Percentiles rank a stretch among this genome's conserved stretches.
Evolutionary conservation across 2,329 filamentous ascomycete species (phyloP).

Genomic region (Stagonosporopsis tanaceti): DNA sequence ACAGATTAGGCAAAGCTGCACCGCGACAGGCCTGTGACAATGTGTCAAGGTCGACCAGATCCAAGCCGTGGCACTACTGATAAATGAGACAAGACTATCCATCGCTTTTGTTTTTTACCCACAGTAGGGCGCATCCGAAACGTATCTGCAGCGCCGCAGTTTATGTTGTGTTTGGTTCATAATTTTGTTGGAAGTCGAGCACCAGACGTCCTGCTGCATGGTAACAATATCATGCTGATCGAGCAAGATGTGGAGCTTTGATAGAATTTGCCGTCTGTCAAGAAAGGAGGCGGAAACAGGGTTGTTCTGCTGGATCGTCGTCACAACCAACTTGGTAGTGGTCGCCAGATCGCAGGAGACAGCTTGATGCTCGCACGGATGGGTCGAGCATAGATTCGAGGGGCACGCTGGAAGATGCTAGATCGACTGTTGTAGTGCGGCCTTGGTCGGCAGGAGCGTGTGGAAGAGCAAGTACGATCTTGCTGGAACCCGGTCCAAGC

Average conservation of each 20-base stretch:
- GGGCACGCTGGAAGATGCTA: not conserved
- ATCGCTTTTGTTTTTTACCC: not conserved
- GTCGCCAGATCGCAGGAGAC: not conserved
- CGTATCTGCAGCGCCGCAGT: not conserved
- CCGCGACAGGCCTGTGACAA: no score
- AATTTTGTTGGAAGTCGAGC: not conserved
- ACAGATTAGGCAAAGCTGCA: no score
- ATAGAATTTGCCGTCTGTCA: not conserved
- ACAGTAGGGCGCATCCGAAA: not conserved
- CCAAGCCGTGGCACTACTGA: not conserved
- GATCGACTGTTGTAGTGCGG: not conserved
- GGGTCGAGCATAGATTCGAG: no score
- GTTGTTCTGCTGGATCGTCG: not conserved
- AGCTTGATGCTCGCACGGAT: not conserved
- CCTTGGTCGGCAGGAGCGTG: not conserved
- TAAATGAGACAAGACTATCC: not conserved
- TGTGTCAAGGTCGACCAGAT: not conserved
- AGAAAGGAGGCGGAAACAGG: not conserved
- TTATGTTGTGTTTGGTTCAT: not conserved
- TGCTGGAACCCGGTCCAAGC: not conserved
- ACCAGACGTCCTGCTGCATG: not conserved
- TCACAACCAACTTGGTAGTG: not conserved
- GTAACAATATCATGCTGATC: not conserved
- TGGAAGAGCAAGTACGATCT: not conserved
- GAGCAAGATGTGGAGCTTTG: not conserved